Percentiles rank a stretch among this genome's conserved stretches.
phyloP scores from a whole-genome alignment of 768 basidiomycete species.

The Leucosporidium scottii region DNA sequence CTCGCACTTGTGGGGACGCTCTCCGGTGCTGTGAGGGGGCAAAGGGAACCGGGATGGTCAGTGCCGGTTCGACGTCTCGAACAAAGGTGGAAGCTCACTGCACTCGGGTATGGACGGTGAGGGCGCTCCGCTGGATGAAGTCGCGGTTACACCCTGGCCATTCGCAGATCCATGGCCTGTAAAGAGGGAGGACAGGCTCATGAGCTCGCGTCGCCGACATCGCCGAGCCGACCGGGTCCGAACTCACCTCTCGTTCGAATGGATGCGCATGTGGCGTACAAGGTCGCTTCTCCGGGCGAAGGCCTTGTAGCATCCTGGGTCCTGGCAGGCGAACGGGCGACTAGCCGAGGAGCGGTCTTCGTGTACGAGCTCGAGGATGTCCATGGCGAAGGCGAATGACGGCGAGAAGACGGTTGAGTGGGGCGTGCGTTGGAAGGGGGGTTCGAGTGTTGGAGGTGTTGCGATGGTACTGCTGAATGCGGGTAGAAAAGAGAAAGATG shows the following conservation, averaged over 20 bases:
- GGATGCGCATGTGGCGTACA: conserved; percentile 45
- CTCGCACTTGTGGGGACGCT: conserved; percentile 85
- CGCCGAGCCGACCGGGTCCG: background rate
- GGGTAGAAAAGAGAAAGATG: background rate
- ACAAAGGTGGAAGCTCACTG: conserved; percentile 44
- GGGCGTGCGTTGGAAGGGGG: too few relatives aligned
- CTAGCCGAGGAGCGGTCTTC: background rate
- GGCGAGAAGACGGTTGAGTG: background rate
- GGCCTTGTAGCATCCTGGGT: conserved; percentile 40
- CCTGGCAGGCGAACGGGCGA: conserved; percentile 38
- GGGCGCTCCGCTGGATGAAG: conserved; percentile 64
- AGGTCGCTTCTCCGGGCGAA: conserved; percentile 45
- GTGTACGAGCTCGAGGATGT: conserved; percentile 4
- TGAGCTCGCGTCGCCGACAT: conserved; percentile 20
- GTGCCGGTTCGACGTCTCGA: background rate
- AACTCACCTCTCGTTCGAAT: conserved; percentile 43
- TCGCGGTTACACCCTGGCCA: conserved; percentile 37
- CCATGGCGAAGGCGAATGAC: background rate
- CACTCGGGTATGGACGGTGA: conserved; percentile 79
- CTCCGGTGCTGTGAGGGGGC: conserved; percentile 51
- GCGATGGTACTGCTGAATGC: background rate
- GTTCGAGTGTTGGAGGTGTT: background rate
- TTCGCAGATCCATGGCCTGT: conserved; percentile 40
- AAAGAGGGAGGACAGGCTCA: background rate
- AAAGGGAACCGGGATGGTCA: background rate